phyloP scores from a whole-genome alignment of 257 asterid genomes.

The Rehmannia glutinosa region DNA sequence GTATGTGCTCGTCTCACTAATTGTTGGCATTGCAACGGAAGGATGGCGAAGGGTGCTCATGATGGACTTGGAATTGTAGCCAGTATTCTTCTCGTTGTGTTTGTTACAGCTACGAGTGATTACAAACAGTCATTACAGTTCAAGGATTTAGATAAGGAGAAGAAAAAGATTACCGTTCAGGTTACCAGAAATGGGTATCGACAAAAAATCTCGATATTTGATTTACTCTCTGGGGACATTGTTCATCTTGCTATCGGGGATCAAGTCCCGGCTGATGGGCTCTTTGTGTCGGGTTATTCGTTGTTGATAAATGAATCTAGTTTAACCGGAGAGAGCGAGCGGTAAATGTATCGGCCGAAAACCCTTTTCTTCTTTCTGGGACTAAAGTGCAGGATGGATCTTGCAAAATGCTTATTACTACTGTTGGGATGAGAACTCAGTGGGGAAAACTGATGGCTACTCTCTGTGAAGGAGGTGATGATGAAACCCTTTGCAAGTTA shows the following conservation, averaged over 20 bases:
- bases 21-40: conserved; percentile 82
- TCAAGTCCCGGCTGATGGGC: conserved; percentile 95
- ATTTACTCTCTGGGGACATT: conserved; percentile 78
- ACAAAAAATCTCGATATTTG: conserved; percentile 75
- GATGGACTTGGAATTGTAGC: conserved; percentile 93
- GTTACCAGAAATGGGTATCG: conserved; percentile 81
- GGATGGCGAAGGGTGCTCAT: conserved; percentile 94
- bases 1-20: conserved; percentile 76
- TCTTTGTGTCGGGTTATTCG: conserved; percentile 71
- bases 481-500: conserved; percentile 88
- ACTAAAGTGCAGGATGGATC: conserved; percentile 92
- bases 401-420: conserved; percentile 81
- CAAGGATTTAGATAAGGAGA: conserved; percentile 87
- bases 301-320: conserved; percentile 76
- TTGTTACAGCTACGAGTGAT: conserved; percentile 87
- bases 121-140: conserved; percentile 80
- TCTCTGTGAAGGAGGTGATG: conserved; percentile 88
- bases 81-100: conserved; percentile 81
- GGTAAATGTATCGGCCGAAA: conserved; percentile 50
- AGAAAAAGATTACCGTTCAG: conserved; percentile 76
- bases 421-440: conserved; percentile 95
- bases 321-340: conserved; percentile 90
- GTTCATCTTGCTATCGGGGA: conserved; percentile 88
- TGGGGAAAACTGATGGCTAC: conserved; percentile 97
- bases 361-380: conserved; percentile 86